Evolutionary conservation across 192 early-diverging fungal genomes (phyloP), one percentile per base, ranked within the genome.

Genomic region (Backusella mclennaniae): DNA sequence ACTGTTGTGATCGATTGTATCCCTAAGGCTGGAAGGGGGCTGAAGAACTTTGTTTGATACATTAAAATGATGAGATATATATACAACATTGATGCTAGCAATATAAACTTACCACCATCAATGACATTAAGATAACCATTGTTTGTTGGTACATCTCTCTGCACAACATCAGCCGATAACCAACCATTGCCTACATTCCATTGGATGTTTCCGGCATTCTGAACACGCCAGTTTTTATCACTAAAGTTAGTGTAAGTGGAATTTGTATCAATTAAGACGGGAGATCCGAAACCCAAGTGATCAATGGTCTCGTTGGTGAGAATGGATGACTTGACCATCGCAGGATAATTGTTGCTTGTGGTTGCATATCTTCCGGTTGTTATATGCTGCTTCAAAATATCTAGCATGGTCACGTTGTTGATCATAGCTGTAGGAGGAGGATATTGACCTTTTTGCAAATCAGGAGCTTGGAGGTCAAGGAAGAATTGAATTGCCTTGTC

Each of bases 171-270:
- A 26, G 70, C 70, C 31, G 39, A 23, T 5, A 26, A 41, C 70
- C 39, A 46, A 46, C 70, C 70, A 46, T 72, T 72, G 4, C 70
- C 70, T 11, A 44, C 70, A 29, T 63, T 63, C 56, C 56, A 63
- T 11, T 63, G 56, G 1, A 63, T 29, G 9, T 63, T 29, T 14
- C 3, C 0, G 12, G 56, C 7, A 11, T 63, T 63, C 12, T 26
- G 9, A 12, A 8, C n/a, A 63, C 56, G 56, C 68, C 68, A 69
- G 21, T 11, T 14, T 41, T 26, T 21, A 39, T 69, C 21, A 23
- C 36, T 23, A 38, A 69, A 69, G 35, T 56, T 36, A 66, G 17
- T 0, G 21, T 74, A 35, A 15, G 31, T 66, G 17, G 23, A 14
- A 29, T 74, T 41, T 6, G 35, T 59, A n/a, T 36, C 33, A 42